Conservation (phyloP, 129 eudicot genomes). For the carrot (Daucus carota) region DNA sequence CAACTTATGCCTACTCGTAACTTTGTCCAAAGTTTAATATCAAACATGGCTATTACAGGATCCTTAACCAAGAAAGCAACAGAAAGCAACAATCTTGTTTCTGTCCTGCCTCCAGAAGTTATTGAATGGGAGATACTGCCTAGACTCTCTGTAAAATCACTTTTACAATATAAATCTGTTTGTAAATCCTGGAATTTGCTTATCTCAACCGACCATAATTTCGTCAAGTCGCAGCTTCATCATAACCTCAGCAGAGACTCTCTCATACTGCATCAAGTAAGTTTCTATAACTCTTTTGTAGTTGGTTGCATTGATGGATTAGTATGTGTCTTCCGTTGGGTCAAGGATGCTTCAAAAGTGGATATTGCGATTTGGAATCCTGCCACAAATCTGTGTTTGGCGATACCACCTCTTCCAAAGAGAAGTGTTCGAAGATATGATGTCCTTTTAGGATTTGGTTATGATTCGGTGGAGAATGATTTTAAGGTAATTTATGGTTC, state of each 20-base stretch:
- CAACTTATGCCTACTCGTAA: too few species aligned
- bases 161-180: not conserved
- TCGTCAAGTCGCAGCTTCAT: not conserved
- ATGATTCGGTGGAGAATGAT: not conserved
- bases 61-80: not conserved
- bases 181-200: slow-evolving; percentile 5
- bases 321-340: not conserved
- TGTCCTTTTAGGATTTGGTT: not conserved
- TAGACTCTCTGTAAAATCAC: not conserved
- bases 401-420: not conserved
- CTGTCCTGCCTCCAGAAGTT: not conserved
- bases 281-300: not conserved
- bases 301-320: not conserved
- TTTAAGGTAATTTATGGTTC: not conserved
- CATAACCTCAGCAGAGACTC: not conserved
- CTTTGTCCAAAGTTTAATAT: not conserved
- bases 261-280: not conserved
- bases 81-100: not conserved
- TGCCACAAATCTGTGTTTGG: not conserved
- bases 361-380: not conserved
- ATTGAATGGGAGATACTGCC: not conserved
- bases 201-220: not conserved
- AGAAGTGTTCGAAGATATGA: not conserved
- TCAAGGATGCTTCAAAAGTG: not conserved
- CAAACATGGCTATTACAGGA: not conserved